Base-by-base conservation (phyloP, 495 filamentous ascomycete genomes). In the Podospora didyma region DNA sequence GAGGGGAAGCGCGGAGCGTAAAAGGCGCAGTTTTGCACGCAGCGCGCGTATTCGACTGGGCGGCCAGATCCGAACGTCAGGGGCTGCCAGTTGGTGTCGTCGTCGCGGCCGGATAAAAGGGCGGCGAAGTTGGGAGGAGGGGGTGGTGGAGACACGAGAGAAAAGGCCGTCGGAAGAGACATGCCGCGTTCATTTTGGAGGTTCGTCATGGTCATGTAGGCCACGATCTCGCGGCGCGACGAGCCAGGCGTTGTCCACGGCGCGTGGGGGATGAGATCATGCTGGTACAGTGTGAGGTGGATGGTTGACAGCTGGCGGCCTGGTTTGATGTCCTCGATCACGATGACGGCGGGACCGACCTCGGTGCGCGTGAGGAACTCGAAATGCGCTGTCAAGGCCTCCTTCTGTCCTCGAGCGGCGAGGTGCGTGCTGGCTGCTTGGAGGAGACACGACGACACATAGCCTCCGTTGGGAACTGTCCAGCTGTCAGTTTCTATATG, bases 391-490 rank as follows among this genome's bases (percentile, higher is more conserved):
- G 86, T 63, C 58, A 89, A 67, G 59, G 83, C 68, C 73, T 88
- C 75, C 24, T 83, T 76, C 72, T 88, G 85, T 61, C 82, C 78
- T 47, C 82, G 81, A 0, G 70, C 69, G 34, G 77, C 63, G 52
- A 90, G 83, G 69, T 93, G 88, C 14, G 71, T 75, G 2, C 69
- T 67, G 7, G 84, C 82, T 20, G 87, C 80, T 16, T 73, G 70
- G 61, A 89, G 79, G 56, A 95, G 60, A 49, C 64, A 66, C 11
- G 86, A 75, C 19, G 86, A 85, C 11, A 88, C 84, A 63, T 87
- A 93, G 46, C 90, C 91, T 56, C 90, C 90, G 63, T 96, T 89
- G 19, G 89, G 89, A 5, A 96, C 90, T 89, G 63, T 11, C 0
- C 4, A 28, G 14, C 0, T 9, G n/a, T 52, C 9, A 45, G 17